Base-by-base conservation (phyloP, 2,329 filamentous ascomycete genomes). In the Leptographium galeiforme region DNA sequence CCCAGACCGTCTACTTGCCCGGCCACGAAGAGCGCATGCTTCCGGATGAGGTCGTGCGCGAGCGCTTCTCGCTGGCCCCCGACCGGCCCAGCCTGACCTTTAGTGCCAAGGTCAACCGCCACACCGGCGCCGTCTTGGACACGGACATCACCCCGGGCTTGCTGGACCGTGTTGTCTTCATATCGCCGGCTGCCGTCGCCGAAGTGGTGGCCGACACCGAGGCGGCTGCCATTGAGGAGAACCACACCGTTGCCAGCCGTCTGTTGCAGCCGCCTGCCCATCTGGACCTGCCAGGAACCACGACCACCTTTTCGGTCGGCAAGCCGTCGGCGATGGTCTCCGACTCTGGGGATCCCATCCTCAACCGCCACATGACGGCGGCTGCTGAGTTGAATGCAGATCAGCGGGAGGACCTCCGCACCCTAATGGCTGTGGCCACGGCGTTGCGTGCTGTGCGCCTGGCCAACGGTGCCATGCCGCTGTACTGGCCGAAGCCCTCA, bases 11-110 rank as follows among this genome's bases (percentile, higher is more conserved):
- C 46, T 85, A 84, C 58, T 69, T 83, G 18, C 71, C 77, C 4
- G 79, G 80, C 2, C 74, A 79, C 60, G 71, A 73, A 25, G 68
- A 75, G 51, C 70, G 74, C 50, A 85, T 86, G 80, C 66, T 85
- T 48, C 73, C 76, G 8, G 60, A 70, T n/a, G 63, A 68, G 38
- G 61, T 76, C 30, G 69, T 77, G n/a, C 63, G 66, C n/a, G 63
- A 72, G 33, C 63, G 66, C 32, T 77, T 81, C 57, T 84, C 82
- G 43, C 68, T 86, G 32, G 73, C 68, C 2, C 62, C 71, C 10
- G 67, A 70, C 51, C 66, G 68, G 33, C 77, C 75, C 1, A 75
- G 76, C 48, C 69, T 85, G 48, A 84, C 81, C 0, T 83, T 85
- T 61, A 84, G 80, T 56, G 75, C 78, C 6, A 74, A 71, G 50